Evolutionary conservation across 345 rosid genomes (phyloP).

Genomic region (Citrus medica): DNA sequence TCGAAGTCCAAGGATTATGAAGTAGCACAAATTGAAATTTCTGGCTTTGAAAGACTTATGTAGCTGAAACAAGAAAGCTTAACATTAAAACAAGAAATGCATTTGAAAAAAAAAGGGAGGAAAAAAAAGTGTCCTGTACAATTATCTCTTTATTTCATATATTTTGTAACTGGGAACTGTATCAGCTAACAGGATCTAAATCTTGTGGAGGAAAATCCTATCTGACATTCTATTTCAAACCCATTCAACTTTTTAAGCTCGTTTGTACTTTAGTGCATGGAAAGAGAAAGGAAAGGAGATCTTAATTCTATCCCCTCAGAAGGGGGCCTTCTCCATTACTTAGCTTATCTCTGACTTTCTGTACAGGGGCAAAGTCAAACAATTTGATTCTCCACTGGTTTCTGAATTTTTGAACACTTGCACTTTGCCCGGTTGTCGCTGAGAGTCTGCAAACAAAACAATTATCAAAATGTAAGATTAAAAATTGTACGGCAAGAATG

Average conservation of each 20-base stretch:
- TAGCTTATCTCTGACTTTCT: background rate
- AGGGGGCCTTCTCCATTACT: background rate
- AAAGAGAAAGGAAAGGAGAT: background rate
- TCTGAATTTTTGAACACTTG: constrained; percentile 48
- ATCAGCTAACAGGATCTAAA: constrained; percentile 18
- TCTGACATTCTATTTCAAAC: background rate
- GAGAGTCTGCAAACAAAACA: constrained; percentile 41
- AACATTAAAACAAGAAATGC: constrained; percentile 11
- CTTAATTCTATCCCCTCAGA: constrained; percentile 12
- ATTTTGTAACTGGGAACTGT: constrained; percentile 6
- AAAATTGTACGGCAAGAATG: background rate
- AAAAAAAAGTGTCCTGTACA: constrained; percentile 19
- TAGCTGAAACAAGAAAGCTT: background rate
- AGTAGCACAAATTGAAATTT: background rate
- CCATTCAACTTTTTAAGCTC: background rate
- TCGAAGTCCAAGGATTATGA: background rate
- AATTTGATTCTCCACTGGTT: constrained; percentile 29
- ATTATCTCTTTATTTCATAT: constrained; percentile 25
- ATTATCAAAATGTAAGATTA: background rate
- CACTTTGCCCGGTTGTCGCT: constrained; percentile 56
- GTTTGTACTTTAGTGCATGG: background rate
- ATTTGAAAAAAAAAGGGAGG: background rate
- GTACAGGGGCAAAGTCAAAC: constrained; percentile 23
- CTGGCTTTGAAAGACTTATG: background rate
- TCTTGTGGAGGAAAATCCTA: constrained; percentile 16